Evolutionary conservation across 768 basidiomycete species (phyloP).

Genomic region (Amanita inopinata): DNA sequence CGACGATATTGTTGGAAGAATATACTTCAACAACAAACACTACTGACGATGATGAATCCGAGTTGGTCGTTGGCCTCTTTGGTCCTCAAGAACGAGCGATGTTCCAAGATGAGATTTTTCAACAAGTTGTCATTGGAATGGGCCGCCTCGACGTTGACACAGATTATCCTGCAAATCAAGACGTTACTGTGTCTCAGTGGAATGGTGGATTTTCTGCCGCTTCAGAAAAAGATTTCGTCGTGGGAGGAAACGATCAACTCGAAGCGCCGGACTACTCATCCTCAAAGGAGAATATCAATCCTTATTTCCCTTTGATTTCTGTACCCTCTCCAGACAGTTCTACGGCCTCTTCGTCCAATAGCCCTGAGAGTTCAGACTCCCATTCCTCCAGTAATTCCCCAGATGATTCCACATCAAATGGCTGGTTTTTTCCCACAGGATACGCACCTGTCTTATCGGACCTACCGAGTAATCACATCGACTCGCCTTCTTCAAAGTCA

Average conservation of each 20-base stretch:
- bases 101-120: slow-evolving; percentile 73
- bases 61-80: slow-evolving; percentile 35
- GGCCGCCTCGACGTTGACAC: slow-evolving; percentile 48
- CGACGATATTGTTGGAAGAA: slow-evolving; percentile 12
- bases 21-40: slow-evolving; percentile 11
- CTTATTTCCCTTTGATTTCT: slow-evolving; percentile 42
- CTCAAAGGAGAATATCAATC: slow-evolving; percentile 26
- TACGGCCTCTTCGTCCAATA: slow-evolving; percentile 9
- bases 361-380: not conserved
- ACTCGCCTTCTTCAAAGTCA: not conserved
- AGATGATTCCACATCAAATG: not conserved
- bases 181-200: not conserved
- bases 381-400: not conserved
- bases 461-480: not conserved
- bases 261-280: not conserved
- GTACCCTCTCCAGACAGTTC: slow-evolving; percentile 13
- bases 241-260: not conserved
- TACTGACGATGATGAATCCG: slow-evolving; percentile 24
- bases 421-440: not conserved
- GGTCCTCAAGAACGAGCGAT: slow-evolving; percentile 44
- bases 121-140: slow-evolving; percentile 86
- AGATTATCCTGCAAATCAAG: slow-evolving; percentile 11
- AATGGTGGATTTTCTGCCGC: not conserved
- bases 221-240: not conserved
- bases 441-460: not conserved